phyloP scores from a whole-genome alignment of 1,139 yeast species.

The Candida freyschussii region DNA sequence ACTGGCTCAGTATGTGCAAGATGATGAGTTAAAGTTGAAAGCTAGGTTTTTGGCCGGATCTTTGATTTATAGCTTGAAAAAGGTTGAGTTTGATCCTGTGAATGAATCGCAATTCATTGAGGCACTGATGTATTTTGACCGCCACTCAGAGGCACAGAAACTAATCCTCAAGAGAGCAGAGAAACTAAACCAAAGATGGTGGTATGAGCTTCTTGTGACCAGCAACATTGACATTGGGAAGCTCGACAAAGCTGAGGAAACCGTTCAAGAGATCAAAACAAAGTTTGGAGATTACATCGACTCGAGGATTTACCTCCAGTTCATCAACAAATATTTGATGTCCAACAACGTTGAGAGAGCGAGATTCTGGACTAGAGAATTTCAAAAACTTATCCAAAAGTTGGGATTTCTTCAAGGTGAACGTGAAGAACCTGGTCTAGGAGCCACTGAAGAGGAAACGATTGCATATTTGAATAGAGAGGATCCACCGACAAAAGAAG shows the following conservation, averaged over 20 bases:
- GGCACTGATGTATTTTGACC: constrained; percentile 27
- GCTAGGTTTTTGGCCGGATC: constrained; percentile 19
- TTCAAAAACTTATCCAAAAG: constrained; percentile 6
- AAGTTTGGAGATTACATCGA: constrained; percentile 16
- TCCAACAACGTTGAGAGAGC: constrained; percentile 10
- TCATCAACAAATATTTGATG: constrained; percentile 15
- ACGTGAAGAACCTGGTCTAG: constrained; percentile 14
- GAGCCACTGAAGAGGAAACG: constrained; percentile 17
- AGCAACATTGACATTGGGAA: constrained; percentile 28
- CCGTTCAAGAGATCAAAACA: constrained; percentile 7
- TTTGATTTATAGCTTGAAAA: constrained; percentile 18
- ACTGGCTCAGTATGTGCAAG: constrained; percentile 17
- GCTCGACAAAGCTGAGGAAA: constrained; percentile 26
- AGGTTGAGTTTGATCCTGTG: constrained; percentile 19
- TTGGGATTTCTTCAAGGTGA: constrained; percentile 11
- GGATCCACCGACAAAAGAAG: constrained; percentile 14
- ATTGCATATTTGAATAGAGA: constrained; percentile 13
- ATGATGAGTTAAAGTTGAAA: constrained; percentile 11
- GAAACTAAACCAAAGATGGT: constrained; percentile 32
- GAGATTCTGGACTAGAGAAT: constrained; percentile 13
- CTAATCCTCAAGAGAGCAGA: constrained; percentile 25
- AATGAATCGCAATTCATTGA: constrained; percentile 22
- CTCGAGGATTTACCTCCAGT: constrained; percentile 17
- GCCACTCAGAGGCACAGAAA: constrained; percentile 26
- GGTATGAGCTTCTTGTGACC: constrained; percentile 34